These are phyloP conservation scores for Margaritispora aquatica DNA, from an alignment of 495 filamentous ascomycete genomes.

Conservation along the genomic window DNA sequence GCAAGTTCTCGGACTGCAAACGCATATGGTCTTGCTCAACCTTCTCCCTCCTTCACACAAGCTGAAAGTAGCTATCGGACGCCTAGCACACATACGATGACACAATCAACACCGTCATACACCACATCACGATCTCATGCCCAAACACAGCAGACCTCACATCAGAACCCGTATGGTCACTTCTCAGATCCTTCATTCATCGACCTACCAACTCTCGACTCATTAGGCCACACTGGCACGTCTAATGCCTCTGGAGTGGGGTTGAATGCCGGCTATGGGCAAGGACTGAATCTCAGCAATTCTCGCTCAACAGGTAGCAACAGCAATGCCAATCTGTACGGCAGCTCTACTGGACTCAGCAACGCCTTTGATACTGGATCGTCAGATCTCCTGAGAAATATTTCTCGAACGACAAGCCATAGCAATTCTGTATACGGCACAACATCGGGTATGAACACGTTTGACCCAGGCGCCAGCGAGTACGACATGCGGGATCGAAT, in stretches of 20 bases:
- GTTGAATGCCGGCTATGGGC: slow-evolving; percentile 18
- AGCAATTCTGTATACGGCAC: slow-evolving; percentile 16
- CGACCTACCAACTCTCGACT: slow-evolving; percentile 34
- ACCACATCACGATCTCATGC: slow-evolving; percentile 16
- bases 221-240: slow-evolving; percentile 32
- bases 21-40: slow-evolving; percentile 15
- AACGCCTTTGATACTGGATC: slow-evolving; percentile 13
- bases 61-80: slow-evolving; percentile 29
- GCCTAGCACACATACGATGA: slow-evolving; percentile 23
- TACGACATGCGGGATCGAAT: slow-evolving; percentile 21
- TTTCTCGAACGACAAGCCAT: slow-evolving; percentile 8
- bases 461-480: slow-evolving; percentile 14
- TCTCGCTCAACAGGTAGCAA: slow-evolving; percentile 12
- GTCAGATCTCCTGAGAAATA: slow-evolving; percentile 13
- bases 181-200: slow-evolving; percentile 22
- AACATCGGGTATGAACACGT: slow-evolving; percentile 9
- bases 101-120: slow-evolving; percentile 22
- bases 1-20: slow-evolving; percentile 13
- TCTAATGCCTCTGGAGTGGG: not conserved
- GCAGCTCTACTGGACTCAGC: slow-evolving; percentile 11
- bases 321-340: slow-evolving; percentile 17
- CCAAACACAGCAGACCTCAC: slow-evolving; percentile 39
- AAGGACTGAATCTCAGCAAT: slow-evolving; percentile 14
- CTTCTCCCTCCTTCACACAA: slow-evolving; percentile 20
- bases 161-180: slow-evolving; percentile 35